These are phyloP conservation scores for Sonneratia alba DNA, from an alignment of 345 rosid genomes.

Conservation along the genomic window DNA sequence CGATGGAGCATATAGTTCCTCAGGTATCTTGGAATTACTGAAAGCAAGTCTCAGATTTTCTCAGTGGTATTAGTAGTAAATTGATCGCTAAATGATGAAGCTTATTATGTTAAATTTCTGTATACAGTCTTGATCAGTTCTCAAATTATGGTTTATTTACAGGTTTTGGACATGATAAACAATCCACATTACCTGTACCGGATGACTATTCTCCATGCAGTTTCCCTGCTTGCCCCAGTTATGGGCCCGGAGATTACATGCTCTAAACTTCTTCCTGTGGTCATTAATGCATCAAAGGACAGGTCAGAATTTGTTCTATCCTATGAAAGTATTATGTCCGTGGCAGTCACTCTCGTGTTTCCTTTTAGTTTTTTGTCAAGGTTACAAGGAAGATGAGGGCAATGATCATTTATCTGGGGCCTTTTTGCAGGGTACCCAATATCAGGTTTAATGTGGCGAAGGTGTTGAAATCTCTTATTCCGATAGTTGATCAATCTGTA, in stretches of 20 bases:
- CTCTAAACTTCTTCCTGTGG: slow-evolving; percentile 66
- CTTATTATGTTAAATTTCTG: neutral
- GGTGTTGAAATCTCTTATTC: slow-evolving; percentile 80
- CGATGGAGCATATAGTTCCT: slow-evolving; percentile 47
- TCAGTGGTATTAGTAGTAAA: too few relatives aligned
- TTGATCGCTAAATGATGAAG: neutral
- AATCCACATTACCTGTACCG: slow-evolving; percentile 81
- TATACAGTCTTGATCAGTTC: neutral
- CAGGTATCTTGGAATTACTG: slow-evolving; percentile 19
- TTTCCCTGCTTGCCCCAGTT: slow-evolving; percentile 83
- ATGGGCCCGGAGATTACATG: slow-evolving; percentile 85
- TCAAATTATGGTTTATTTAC: slow-evolving; percentile 4
- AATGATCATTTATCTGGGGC: neutral
- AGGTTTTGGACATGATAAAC: slow-evolving; percentile 76
- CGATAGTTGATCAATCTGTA: slow-evolving; percentile 27
- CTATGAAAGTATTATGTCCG: neutral
- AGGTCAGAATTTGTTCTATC: slow-evolving; percentile 29
- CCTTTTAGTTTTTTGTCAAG: neutral
- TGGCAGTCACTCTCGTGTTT: neutral
- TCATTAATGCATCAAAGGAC: slow-evolving; percentile 71
- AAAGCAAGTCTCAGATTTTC: too few relatives aligned
- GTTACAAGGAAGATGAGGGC: neutral
- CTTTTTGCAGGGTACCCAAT: slow-evolving; percentile 71
- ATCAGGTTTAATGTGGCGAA: slow-evolving; percentile 95
- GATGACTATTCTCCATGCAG: slow-evolving; percentile 68